A percentile compares a stretch with the other conserved stretches of the same genome.
Evolutionary conservation across 495 filamentous ascomycete genomes (phyloP).

Genomic region (Symbiotaphrina buchneri): DNA sequence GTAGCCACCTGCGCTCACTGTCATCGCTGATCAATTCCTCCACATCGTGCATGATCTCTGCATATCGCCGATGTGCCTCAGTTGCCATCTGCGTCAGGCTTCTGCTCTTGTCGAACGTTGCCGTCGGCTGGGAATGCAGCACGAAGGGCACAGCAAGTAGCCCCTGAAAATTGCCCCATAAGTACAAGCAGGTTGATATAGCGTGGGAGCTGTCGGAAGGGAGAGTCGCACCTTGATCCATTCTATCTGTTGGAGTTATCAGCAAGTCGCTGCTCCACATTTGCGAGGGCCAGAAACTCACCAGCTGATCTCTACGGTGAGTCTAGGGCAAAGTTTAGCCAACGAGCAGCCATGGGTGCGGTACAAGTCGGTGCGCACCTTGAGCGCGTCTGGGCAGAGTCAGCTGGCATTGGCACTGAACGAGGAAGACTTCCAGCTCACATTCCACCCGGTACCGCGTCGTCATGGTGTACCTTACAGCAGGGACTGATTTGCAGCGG

Average conservation of each 20-base stretch:
- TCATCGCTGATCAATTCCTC: conserved; percentile 82
- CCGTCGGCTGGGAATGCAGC: conserved; percentile 82
- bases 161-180: conserved; percentile 21
- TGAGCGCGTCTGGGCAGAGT: conserved; percentile 48
- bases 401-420: conserved; percentile 4
- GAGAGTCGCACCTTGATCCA: conserved; percentile 34
- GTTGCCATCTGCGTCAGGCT: conserved; percentile 31
- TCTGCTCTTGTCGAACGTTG: conserved; percentile 41
- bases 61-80: conserved; percentile 61
- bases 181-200: background rate
- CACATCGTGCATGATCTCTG: conserved; percentile 87
- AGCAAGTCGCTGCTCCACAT: background rate
- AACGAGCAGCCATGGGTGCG: background rate
- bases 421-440: conserved; percentile 11
- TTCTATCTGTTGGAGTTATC: conserved; percentile 28
- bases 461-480: conserved; percentile 54
- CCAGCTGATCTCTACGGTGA: conserved; percentile 73
- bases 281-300: conserved; percentile 13
- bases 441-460: conserved; percentile 83
- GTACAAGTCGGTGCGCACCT: conserved; percentile 16
- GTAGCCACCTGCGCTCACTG: conserved; percentile 41
- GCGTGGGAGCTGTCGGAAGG: background rate
- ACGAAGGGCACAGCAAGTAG: conserved; percentile 93
- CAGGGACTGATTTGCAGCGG: no score
- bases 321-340: conserved; percentile 19